These are phyloP conservation scores for Russula earlei DNA, from an alignment of 768 basidiomycete species.

Conservation along the genomic window DNA sequence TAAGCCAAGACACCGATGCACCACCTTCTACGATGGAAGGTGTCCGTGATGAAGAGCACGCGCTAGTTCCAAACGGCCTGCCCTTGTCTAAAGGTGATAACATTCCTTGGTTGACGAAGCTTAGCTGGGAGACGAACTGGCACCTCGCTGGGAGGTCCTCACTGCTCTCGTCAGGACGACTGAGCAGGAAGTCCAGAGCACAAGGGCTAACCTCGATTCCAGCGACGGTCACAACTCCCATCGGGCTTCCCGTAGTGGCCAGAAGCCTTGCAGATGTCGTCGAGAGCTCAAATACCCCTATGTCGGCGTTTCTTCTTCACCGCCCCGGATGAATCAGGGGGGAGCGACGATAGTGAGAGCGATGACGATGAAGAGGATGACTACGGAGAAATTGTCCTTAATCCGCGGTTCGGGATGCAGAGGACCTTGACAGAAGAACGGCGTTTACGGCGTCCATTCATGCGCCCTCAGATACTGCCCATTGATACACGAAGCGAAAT, in stretches of 20 bases:
- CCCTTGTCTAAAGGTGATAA: not conserved
- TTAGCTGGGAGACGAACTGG: slow-evolving; percentile 15
- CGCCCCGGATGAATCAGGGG: not conserved
- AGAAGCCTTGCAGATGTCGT: slow-evolving; percentile 5
- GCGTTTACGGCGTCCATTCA: not conserved
- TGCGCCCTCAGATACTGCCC: slow-evolving; percentile 1
- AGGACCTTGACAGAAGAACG: not conserved
- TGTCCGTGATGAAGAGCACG: no score
- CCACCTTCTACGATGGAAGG: not conserved
- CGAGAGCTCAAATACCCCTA: not conserved
- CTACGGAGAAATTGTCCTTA: slow-evolving; percentile 18
- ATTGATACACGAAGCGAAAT: not conserved
- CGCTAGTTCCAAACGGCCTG: not conserved
- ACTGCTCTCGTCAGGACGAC: slow-evolving; percentile 16
- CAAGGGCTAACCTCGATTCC: not conserved
- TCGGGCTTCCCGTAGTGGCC: slow-evolving; percentile 14
- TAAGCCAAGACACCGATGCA: not conserved
- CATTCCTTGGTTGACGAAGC: slow-evolving; percentile 1
- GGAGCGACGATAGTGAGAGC: not conserved
- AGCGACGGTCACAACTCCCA: slow-evolving; percentile 8
- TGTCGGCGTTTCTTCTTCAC: slow-evolving; percentile 9
- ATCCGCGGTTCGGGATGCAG: slow-evolving; percentile 11
- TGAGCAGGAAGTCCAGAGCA: slow-evolving; percentile 4
- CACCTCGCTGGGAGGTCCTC: slow-evolving; percentile 21
- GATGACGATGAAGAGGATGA: slow-evolving; percentile 19